Conservation (phyloP, 805 yeast genomes). For the Candida germanica region DNA sequence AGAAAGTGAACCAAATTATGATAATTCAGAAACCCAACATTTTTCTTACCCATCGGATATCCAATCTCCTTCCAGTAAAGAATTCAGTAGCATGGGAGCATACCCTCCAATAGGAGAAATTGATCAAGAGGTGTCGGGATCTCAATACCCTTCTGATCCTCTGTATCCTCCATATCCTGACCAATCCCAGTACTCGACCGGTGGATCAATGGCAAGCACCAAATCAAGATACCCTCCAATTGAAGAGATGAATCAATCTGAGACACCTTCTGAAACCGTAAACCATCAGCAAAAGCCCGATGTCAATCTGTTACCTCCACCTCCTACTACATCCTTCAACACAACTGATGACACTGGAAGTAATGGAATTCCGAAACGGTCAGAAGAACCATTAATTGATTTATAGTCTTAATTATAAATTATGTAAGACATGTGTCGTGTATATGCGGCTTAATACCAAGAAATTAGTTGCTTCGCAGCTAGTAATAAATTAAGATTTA, state of each 20-base stretch:
- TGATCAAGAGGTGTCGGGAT: not conserved
- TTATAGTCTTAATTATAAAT: conserved; percentile 17
- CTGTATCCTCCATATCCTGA: conserved; percentile 2
- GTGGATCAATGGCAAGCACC: conserved; percentile 12
- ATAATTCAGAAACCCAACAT: not conserved
- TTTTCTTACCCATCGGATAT: not conserved
- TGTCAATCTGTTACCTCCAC: not conserved
- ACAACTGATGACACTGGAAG: not conserved
- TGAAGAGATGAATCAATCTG: conserved; percentile 8
- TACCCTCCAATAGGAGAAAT: conserved; percentile 10
- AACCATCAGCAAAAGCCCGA: too few relatives aligned
- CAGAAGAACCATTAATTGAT: conserved; percentile 39
- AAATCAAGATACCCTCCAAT: conserved; percentile 16
- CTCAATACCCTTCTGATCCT: conserved; percentile 1
- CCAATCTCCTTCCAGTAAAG: not conserved
- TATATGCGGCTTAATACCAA: too few relatives aligned
- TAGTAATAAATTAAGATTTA: not conserved
- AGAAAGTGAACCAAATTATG: conserved; percentile 3
- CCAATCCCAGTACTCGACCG: conserved; percentile 2
- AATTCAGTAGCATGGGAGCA: conserved; percentile 7
- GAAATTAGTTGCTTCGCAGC: not conserved
- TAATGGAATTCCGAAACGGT: conserved; percentile 5
- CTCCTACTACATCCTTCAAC: conserved; percentile 4
- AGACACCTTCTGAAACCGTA: conserved; percentile 1
- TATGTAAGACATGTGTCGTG: too few relatives aligned